A percentile compares a stretch with the other conserved stretches of the same genome.
These are phyloP conservation scores for Vigna radiata DNA, from an alignment of 306 rosid species.

Conservation along the genomic window DNA sequence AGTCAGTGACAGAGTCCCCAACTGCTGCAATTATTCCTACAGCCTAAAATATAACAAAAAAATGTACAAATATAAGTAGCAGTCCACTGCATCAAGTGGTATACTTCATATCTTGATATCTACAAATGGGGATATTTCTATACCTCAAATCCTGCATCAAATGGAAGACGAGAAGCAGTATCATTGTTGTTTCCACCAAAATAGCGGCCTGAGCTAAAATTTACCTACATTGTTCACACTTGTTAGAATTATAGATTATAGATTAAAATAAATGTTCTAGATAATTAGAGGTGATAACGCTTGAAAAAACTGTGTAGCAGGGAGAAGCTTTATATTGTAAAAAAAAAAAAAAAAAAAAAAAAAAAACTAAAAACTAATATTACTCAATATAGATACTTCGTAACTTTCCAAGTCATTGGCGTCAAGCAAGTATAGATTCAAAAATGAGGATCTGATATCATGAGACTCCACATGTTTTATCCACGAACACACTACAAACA, in stretches of 20 bases:
- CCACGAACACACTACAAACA: constrained; percentile 1
- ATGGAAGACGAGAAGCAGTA: constrained; percentile 71
- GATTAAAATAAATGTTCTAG: not conserved
- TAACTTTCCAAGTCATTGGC: constrained; percentile 4
- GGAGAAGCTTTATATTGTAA: constrained; percentile 23
- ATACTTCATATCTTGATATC: constrained; percentile 32
- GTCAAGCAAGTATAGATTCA: constrained; percentile 2
- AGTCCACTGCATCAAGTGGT: constrained; percentile 30
- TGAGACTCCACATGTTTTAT: constrained; percentile 31
- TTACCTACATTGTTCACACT: constrained; percentile 66
- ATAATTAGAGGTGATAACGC: not conserved
- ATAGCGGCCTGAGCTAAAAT: constrained; percentile 96
- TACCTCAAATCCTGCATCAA: constrained; percentile 99
- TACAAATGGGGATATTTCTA: constrained; percentile 19
- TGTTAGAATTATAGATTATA: constrained; percentile 43
- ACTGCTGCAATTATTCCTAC: constrained; percentile 93
- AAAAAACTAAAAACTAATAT: constrained; percentile 5
- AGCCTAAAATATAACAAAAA: constrained; percentile 60
- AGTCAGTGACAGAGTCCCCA: constrained; percentile 75
- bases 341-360: too few relatives aligned
- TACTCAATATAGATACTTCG: constrained; percentile 21
- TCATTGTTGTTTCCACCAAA: constrained; percentile 66
- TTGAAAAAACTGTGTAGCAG: not conserved
- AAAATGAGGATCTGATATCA: constrained; percentile 18
- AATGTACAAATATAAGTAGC: constrained; percentile 32